These are phyloP conservation scores for Dothideomycetes sp. DNA, from an alignment of 2,329 filamentous ascomycete species.

Conservation along the genomic window DNA sequence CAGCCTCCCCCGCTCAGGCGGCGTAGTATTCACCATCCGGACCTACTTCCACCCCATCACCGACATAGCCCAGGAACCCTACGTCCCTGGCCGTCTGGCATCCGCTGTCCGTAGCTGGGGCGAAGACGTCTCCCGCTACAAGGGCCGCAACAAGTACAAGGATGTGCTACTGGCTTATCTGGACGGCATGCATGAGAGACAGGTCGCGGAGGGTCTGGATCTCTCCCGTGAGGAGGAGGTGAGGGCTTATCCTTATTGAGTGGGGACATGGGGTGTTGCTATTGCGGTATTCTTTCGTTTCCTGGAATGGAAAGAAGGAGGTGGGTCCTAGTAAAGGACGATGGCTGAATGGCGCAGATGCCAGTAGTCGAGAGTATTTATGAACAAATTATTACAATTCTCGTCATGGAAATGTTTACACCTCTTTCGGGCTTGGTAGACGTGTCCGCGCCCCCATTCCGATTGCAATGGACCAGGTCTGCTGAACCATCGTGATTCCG, in stretches of 20 bases:
- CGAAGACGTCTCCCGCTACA: constrained; percentile 64
- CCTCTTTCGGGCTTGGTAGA: no score
- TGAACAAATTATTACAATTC: no score
- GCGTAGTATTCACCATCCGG: constrained; percentile 60
- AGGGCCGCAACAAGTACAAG: constrained; percentile 64
- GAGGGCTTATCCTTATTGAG: constrained; percentile 50
- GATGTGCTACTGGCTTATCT: constrained; percentile 66
- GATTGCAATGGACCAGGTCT: no score
- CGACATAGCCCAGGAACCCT: constrained; percentile 57
- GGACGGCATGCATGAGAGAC: constrained; percentile 62
- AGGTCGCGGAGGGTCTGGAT: constrained; percentile 56
- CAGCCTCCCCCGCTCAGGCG: constrained; percentile 34
- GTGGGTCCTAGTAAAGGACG: no score
- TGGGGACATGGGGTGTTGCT: no score
- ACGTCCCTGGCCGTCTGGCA: constrained; percentile 67
- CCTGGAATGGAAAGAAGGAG: no score
- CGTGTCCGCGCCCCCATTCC: no score
- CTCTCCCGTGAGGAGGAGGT: constrained; percentile 49
- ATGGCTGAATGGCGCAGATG: no score
- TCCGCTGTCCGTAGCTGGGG: constrained; percentile 75
- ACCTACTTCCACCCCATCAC: constrained; percentile 69
- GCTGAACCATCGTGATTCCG: no score
- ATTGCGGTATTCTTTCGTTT: no score
- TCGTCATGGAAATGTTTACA: no score
- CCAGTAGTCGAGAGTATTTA: no score